Percentiles rank a stretch among this genome's conserved stretches.
These are phyloP conservation scores for Phylloporus sp. DNA, from an alignment of 768 basidiomycete genomes.

Conservation along the genomic window DNA sequence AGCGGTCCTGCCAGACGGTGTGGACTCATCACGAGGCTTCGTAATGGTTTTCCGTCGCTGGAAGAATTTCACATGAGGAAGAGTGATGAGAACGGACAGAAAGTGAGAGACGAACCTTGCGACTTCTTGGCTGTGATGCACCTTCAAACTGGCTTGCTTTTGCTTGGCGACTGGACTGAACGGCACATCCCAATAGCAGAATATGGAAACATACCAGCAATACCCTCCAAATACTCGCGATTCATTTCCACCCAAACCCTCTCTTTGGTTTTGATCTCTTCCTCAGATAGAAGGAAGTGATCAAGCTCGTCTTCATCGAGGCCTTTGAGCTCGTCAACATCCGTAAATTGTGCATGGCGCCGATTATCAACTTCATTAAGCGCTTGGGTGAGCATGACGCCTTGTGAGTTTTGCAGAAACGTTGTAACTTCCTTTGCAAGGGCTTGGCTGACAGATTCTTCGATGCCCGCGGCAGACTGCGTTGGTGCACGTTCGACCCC, in stretches of 20 bases:
- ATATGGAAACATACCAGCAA: conserved; percentile 55
- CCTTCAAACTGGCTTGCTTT: conserved; percentile 58
- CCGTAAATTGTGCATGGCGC: conserved; percentile 48
- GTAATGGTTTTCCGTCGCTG: conserved; percentile 67
- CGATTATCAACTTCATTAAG: conserved; percentile 66
- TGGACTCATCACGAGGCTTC: conserved; percentile 72
- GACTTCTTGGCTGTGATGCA: conserved; percentile 48
- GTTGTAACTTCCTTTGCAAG: conserved; percentile 69
- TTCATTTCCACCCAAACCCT: conserved; percentile 94
- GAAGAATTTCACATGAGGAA: conserved; percentile 8
- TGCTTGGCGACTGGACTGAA: conserved; percentile 53
- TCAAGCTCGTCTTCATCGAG: conserved; percentile 93
- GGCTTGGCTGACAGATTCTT: conserved; percentile 57
- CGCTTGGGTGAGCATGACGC: conserved; percentile 54
- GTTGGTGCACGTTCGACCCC: conserved; percentile 11
- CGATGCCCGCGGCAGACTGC: conserved; percentile 38
- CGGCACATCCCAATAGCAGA: conserved; percentile 27
- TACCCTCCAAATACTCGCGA: conserved; percentile 81
- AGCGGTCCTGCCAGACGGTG: conserved; percentile 38
- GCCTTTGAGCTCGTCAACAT: conserved; percentile 60
- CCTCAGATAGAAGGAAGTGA: conserved; percentile 68
- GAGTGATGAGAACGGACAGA: conserved; percentile 14
- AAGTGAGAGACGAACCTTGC: conserved; percentile 69
- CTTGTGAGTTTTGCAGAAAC: conserved; percentile 60
- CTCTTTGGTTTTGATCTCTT: conserved; percentile 83